Evolutionary conservation across 192 early-diverging fungal genomes (phyloP).

Genomic region (Coemansia sp.): DNA sequence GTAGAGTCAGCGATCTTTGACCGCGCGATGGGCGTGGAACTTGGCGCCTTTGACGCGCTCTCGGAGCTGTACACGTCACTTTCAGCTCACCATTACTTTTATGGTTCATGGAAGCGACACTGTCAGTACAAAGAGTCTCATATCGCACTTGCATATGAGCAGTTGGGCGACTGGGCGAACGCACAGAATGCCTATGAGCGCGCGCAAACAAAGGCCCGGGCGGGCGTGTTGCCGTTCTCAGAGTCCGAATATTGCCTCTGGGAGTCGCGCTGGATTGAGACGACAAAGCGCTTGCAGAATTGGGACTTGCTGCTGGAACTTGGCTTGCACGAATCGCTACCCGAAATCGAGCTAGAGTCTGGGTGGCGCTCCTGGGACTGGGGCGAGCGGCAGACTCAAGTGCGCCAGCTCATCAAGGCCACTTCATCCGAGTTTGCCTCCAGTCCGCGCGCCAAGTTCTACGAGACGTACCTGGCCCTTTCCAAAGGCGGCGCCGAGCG

Average conservation of each 20-base stretch:
- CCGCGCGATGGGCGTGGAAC: slow-evolving; percentile 66
- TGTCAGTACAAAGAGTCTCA: slow-evolving; percentile 92
- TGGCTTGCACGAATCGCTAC: slow-evolving; percentile 84
- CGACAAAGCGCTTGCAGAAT: slow-evolving; percentile 89
- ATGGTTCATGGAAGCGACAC: slow-evolving; percentile 88
- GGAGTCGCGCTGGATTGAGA: slow-evolving; percentile 96
- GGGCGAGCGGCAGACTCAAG: slow-evolving; percentile 64
- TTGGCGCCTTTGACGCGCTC: slow-evolving; percentile 88
- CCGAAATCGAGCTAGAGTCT: slow-evolving; percentile 85
- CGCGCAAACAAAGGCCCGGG: slow-evolving; percentile 89
- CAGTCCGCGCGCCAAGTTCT: slow-evolving; percentile 76
- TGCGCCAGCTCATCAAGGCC: slow-evolving; percentile 68
- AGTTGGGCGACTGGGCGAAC: slow-evolving; percentile 88
- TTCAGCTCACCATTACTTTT: slow-evolving; percentile 92
- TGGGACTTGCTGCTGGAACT: slow-evolving; percentile 97
- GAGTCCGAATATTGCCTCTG: slow-evolving; percentile 97
- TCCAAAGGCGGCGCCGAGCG: slow-evolving; percentile 62
- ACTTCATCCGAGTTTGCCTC: slow-evolving; percentile 62
- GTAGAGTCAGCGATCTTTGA: slow-evolving; percentile 44
- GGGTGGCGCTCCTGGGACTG: slow-evolving; percentile 97
- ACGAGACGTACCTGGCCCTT: slow-evolving; percentile 83
- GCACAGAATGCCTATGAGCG: slow-evolving; percentile 91
- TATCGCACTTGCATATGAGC: slow-evolving; percentile 93
- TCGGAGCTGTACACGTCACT: slow-evolving; percentile 80
- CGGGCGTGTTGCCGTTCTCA: slow-evolving; percentile 80